Percentiles rank a stretch among this genome's conserved stretches.
Conservation (phyloP, 2,329 filamentous ascomycete genomes). For the Botrytis byssoidea region DNA sequence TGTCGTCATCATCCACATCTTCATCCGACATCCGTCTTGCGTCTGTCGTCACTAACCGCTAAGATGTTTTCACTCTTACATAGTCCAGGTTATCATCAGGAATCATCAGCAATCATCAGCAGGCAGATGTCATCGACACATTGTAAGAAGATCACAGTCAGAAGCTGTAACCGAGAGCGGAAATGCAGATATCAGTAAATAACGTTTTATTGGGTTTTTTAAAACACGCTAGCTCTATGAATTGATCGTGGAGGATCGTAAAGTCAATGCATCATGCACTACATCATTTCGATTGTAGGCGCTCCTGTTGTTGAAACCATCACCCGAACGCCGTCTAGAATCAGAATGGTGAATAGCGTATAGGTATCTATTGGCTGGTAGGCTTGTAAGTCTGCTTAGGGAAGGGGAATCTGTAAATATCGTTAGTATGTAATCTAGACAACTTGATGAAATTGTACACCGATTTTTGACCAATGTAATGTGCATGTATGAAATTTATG, state of each 20-base stretch:
- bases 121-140: slow-evolving; percentile 4
- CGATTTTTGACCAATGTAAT: neutral
- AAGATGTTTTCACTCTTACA: slow-evolving; percentile 8
- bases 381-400: slow-evolving; percentile 74
- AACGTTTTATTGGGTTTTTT: slow-evolving; percentile 30
- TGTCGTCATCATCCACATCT: slow-evolving; percentile 24
- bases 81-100: neutral
- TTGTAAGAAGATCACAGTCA: slow-evolving; percentile 15
- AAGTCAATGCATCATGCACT: slow-evolving; percentile 31
- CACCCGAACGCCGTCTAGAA: slow-evolving; percentile 47
- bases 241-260: slow-evolving; percentile 41
- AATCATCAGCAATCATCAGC: neutral
- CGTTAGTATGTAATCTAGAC: slow-evolving; percentile 30
- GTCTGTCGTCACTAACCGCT: slow-evolving; percentile 1
- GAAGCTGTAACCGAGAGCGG: slow-evolving; percentile 14
- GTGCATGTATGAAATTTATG: slow-evolving; percentile 21
- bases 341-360: slow-evolving; percentile 40
- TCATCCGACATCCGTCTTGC: neutral
- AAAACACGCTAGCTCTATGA: slow-evolving; percentile 32
- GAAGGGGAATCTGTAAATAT: slow-evolving; percentile 65
- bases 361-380: slow-evolving; percentile 37
- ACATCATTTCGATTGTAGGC: slow-evolving; percentile 36
- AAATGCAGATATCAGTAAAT: slow-evolving; percentile 1
- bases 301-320: slow-evolving; percentile 56
- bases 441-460: slow-evolving; percentile 12